phyloP scores from a whole-genome alignment of 768 basidiomycete genomes.

The Cubamyces sp. region DNA sequence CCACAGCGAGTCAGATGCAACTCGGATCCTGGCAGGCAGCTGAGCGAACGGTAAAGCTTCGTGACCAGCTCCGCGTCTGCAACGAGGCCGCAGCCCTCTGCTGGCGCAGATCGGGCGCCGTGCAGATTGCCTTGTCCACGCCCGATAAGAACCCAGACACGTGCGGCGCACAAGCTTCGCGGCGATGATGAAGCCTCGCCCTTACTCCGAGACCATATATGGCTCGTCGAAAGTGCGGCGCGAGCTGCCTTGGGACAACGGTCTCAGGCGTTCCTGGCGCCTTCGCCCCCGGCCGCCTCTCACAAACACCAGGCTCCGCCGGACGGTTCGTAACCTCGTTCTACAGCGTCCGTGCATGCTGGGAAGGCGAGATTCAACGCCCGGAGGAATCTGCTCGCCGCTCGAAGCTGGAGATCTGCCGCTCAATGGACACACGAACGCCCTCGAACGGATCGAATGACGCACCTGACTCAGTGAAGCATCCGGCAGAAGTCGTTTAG shows the following conservation, averaged over 20 bases:
- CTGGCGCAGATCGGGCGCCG: conserved; percentile 23
- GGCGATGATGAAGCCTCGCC: conserved; percentile 13
- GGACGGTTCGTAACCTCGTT: conserved; percentile 7
- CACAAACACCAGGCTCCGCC: no score
- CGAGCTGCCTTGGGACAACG: background rate
- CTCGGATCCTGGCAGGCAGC: conserved; percentile 18
- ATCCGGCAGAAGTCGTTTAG: conserved; percentile 17
- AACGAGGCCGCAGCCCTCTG: conserved; percentile 4
- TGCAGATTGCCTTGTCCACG: conserved; percentile 27
- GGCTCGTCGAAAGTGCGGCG: background rate
- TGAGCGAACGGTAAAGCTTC: conserved; percentile 19
- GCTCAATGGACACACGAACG: background rate
- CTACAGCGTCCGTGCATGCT: conserved; percentile 2
- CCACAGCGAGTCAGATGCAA: conserved; percentile 17
- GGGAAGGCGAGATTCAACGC: background rate
- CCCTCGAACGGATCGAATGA: background rate
- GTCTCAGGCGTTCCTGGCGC: conserved; percentile 14
- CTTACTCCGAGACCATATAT: conserved; percentile 8
- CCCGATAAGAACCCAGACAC: conserved; percentile 25
- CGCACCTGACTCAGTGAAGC: conserved; percentile 9
- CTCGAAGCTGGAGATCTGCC: background rate
- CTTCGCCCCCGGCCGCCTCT: background rate
- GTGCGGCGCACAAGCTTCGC: conserved; percentile 20
- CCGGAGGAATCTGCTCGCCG: background rate
- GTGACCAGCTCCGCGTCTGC: conserved; percentile 8